phyloP scores from a whole-genome alignment of 345 rosid species.

The Eutrema japonicum region DNA sequence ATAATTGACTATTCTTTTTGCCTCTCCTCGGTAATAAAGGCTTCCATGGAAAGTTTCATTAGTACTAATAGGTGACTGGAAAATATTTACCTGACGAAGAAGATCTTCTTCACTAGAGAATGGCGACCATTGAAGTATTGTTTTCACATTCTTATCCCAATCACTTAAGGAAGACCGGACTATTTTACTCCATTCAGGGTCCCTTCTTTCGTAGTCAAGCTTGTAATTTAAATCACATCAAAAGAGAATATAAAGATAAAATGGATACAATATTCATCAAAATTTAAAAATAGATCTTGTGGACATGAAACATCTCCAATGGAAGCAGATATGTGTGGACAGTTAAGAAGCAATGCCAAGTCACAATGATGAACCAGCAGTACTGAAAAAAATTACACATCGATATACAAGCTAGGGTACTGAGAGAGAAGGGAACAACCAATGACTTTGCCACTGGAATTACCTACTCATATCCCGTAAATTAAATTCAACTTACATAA shows the following conservation, averaged over 20 bases:
- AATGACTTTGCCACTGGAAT: neutral
- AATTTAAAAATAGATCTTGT: neutral
- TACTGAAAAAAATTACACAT: neutral
- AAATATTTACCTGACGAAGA: constrained; percentile 66
- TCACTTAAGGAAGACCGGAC: constrained; percentile 56
- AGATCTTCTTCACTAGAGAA: constrained; percentile 77
- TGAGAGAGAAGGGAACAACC: constrained; percentile 23
- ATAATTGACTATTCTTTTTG: neutral
- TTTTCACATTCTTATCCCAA: constrained; percentile 72
- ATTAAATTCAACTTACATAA: too few relatives aligned
- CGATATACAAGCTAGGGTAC: constrained; percentile 14
- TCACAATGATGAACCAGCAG: constrained; percentile 13
- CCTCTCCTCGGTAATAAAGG: neutral
- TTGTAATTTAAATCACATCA: constrained; percentile 46
- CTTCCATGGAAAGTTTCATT: neutral
- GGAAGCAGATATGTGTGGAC: constrained; percentile 2
- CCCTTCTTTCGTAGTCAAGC: constrained; percentile 79
- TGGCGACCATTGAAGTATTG: constrained; percentile 84
- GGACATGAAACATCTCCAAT: constrained; percentile 22
- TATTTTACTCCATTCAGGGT: constrained; percentile 61
- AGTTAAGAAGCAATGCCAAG: constrained; percentile 5
- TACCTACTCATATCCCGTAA: too few relatives aligned
- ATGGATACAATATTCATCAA: neutral
- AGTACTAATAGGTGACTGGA: neutral
- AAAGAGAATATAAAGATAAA: constrained; percentile 9